Evolutionary conservation across 2,329 filamentous ascomycete species (phyloP), one percentile per base, ranked within the genome.

Genomic region (Verticillium nubilum): DNA sequence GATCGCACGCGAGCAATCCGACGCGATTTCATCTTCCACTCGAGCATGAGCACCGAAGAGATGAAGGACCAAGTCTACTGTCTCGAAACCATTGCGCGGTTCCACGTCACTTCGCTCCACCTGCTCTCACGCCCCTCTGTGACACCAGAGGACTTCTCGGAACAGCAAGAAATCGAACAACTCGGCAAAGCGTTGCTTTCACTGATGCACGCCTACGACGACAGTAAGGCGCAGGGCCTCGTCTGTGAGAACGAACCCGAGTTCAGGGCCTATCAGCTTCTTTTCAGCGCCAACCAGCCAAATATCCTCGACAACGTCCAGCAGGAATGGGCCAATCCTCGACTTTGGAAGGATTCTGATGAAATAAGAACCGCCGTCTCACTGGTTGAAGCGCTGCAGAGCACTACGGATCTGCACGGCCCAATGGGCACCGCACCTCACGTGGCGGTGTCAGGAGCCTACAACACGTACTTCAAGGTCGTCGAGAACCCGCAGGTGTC

Each of bases 131-230:
- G 79, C 59, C 76, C 80, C 19, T 84, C 80, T 10, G 78, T 83
- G 54, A 78, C 80, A 1, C 77, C 81, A 1, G 81, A 86, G 31
- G 83, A 84, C 59, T 89, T 88, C 65, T 84, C 84, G 4, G 83
- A 87, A 65, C 85, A 87, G 63, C 86, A 89, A 67, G 87, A 90
- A 69, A 76, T 86, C 26, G 86, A 89, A 68, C 87, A 89, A 67
- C 77, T 90, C 17, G 82, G 83, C 37, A 88, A 88, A 66, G 81
- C 86, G 0, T 74, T 90, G 4, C 76, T 89, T 15, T 88, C 87
- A 1, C 74, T 90, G 15, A 83, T 86, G 59, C 83, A 89, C 63
- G 77, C 86, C 1, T 90, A 90, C 67, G 85, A 88, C 63, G 84
- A 88, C 65, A 87, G 86, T 68, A 79, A 79, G 52, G 77, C 80